These are phyloP conservation scores for Camellia sinensis DNA, from an alignment of 148 eudicot genomes.

Conservation along the genomic window DNA sequence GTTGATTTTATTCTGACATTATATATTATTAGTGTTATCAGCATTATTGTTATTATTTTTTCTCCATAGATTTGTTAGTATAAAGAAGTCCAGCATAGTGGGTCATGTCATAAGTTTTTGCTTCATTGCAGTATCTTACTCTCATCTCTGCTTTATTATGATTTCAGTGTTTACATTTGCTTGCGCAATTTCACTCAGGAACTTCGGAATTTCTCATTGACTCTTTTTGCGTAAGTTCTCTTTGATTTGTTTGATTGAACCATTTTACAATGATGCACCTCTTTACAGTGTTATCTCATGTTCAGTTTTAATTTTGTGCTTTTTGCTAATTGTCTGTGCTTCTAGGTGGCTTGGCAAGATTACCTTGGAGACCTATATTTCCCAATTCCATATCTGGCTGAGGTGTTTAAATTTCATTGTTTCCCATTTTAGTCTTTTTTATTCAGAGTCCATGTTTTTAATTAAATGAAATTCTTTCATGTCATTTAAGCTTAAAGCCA, in stretches of 20 bases:
- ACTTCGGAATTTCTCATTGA: slow-evolving; percentile 65
- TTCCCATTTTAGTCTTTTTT: not conserved
- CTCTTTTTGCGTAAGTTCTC: slow-evolving; percentile 87
- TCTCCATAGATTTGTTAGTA: not conserved
- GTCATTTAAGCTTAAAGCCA: not conserved
- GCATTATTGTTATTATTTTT: not conserved
- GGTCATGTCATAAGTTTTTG: slow-evolving; percentile 1
- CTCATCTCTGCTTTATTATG: slow-evolving; percentile 19
- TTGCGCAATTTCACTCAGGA: slow-evolving; percentile 90
- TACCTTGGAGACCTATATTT: slow-evolving; percentile 95
- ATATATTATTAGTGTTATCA: not conserved
- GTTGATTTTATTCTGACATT: not conserved
- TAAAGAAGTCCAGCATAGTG: not conserved
- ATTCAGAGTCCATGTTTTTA: not conserved
- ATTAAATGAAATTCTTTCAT: not conserved
- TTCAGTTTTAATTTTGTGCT: not conserved
- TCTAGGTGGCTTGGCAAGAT: slow-evolving; percentile 96
- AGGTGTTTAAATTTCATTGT: slow-evolving; percentile 44
- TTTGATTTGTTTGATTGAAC: not conserved
- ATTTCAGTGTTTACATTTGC: slow-evolving; percentile 87
- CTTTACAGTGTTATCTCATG: not conserved
- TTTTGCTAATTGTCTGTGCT: slow-evolving; percentile 18
- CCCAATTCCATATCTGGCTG: slow-evolving; percentile 97
- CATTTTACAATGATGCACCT: not conserved
- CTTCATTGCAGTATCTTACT: not conserved